Base-by-base conservation (phyloP, 495 filamentous ascomycete genomes). In the Pseudomonodictys pantanalensis region DNA sequence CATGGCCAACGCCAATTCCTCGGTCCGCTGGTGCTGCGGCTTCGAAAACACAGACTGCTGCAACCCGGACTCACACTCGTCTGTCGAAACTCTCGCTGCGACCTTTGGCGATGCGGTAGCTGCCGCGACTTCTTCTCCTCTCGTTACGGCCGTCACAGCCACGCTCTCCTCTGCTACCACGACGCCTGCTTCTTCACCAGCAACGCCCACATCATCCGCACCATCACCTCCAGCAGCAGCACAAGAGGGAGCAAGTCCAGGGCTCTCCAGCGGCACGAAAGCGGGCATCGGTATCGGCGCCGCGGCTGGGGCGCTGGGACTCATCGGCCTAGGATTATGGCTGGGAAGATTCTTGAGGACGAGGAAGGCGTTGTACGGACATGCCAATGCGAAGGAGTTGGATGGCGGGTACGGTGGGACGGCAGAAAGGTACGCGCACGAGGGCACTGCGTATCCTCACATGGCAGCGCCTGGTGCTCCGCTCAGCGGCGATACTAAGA, bases 241-340 rank as follows among this genome's bases (percentile, higher is more conserved):
- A n/a, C n/a, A n/a, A n/a, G n/a, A n/a, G n/a, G n/a, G n/a, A n/a
- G n/a, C n/a, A n/a, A n/a, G n/a, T n/a, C n/a, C n/a, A n/a, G n/a
- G n/a, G 8, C 42, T 45, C 42, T 8, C 17, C 44, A 48, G 11
- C 3, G 44, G 44, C 44, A 22, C 44, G 2, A 48, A 48, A 48
- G 44, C 44, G 3, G 44, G 44, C 9, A 48, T 48, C 4, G 44
- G 22, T 15, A 48, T 48, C 44, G 44, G 44, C 26, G 44, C 44
- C 44, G 18, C 44, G n/a, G 5, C 25, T 48, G 44, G 44, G 4
- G 44, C 26, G 3, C 44, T 48, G n/a, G 44, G 18, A 4, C 26
- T 48, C 23, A 25, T 48, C 4, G 26, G 3, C 15, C 17, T 5
- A 2, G 44, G 22, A 4, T 20, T 48, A 15, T 48, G 4, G 5